Conservation (phyloP, 192 early-diverging fungal species). For the Hyaloraphidium curvatum region DNA sequence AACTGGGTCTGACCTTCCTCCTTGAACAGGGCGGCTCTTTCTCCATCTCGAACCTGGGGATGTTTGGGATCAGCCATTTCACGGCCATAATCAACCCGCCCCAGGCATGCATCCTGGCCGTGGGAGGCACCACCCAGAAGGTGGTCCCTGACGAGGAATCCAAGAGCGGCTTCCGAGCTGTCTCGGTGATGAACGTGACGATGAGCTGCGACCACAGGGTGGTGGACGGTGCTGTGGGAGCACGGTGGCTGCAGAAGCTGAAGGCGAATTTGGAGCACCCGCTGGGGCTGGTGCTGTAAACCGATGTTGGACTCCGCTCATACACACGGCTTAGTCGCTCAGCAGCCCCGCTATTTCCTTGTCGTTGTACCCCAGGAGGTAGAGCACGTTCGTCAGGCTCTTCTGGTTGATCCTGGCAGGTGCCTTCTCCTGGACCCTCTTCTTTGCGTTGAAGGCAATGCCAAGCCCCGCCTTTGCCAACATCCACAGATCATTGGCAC, state of each 20-base stretch:
- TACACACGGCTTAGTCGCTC: no score
- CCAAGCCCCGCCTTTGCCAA: constrained; percentile 80
- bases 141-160: constrained; percentile 38
- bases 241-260: constrained; percentile 75
- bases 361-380: constrained; percentile 72
- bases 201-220: constrained; percentile 84
- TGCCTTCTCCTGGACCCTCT: constrained; percentile 81
- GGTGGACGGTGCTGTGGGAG: constrained; percentile 84
- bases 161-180: constrained; percentile 37
- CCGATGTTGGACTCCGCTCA: background rate
- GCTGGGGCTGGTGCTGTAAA: constrained; percentile 76
- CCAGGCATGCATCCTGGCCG: constrained; percentile 79
- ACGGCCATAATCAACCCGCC: constrained; percentile 97
- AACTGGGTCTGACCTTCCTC: background rate
- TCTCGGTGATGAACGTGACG: constrained; percentile 66
- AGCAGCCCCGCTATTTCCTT: constrained; percentile 23
- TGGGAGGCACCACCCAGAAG: constrained; percentile 66
- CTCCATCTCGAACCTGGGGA: constrained; percentile 96
- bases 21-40: constrained; percentile 61
- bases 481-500: constrained; percentile 96
- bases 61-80: constrained; percentile 87
- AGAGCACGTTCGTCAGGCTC: constrained; percentile 73
- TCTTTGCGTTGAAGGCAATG: constrained; percentile 96
- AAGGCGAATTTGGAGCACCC: constrained; percentile 90
- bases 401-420: constrained; percentile 80